Conservation (phyloP, 1,284 basidiomycete species). For the Neonothopanus nambi region DNA sequence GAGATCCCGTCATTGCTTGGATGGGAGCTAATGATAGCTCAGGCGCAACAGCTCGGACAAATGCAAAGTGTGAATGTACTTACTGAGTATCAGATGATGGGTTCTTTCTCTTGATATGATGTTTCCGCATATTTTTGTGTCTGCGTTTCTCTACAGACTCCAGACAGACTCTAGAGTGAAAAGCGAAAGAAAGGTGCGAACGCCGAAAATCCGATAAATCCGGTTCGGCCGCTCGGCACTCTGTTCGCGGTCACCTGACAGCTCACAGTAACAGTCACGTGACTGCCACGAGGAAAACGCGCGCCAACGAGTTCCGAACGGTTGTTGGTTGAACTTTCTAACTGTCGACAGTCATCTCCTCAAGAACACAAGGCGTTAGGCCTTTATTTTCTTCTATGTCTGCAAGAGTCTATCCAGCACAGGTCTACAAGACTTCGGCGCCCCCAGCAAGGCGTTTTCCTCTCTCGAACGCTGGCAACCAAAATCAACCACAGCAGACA, state of each 20-base stretch:
- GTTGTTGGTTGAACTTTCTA: not conserved
- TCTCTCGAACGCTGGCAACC: constrained; percentile 38
- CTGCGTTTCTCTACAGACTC: not conserved
- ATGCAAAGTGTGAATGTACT: not conserved
- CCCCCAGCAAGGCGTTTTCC: constrained; percentile 34
- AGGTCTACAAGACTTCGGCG: constrained; percentile 26
- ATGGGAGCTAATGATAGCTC: too few relatives aligned
- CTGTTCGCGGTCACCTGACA: constrained; percentile 13
- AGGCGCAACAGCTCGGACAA: too few relatives aligned
- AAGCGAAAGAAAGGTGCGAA: not conserved
- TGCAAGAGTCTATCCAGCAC: constrained; percentile 35
- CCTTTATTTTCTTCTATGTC: constrained; percentile 31
- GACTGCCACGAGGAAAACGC: constrained; percentile 6
- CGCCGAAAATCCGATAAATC: too few relatives aligned
- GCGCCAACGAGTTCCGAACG: not conserved
- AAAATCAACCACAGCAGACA: constrained; percentile 26
- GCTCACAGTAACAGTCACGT: not conserved
- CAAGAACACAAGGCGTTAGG: constrained; percentile 41
- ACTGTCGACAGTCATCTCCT: not conserved
- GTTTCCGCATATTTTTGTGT: not conserved
- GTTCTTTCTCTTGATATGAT: not conserved
- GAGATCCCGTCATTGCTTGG: too few relatives aligned
- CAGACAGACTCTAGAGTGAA: too few relatives aligned
- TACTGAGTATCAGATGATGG: not conserved
- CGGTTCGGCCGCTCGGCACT: too few relatives aligned